These are phyloP conservation scores for Fraxinus paxiana DNA, from an alignment of 305 asterid genomes.

Conservation along the genomic window DNA sequence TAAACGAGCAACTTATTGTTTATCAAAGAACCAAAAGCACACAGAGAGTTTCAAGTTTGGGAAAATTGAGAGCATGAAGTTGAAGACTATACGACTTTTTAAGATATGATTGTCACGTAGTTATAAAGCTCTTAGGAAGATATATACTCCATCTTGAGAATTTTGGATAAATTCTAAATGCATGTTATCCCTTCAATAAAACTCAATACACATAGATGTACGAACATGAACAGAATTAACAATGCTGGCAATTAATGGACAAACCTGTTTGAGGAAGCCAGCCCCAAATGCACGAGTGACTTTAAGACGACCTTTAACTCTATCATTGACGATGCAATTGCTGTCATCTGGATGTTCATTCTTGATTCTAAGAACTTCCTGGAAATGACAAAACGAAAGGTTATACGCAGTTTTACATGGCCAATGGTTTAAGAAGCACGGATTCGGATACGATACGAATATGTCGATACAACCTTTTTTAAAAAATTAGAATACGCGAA, in stretches of 20 bases:
- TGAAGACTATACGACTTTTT: background rate
- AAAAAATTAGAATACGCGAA: no score
- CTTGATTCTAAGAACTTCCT: slow-evolving; percentile 89
- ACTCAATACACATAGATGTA: slow-evolving; percentile 5
- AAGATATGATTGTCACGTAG: background rate
- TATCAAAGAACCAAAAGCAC: background rate
- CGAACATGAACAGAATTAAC: slow-evolving; percentile 1
- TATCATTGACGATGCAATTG: slow-evolving; percentile 81
- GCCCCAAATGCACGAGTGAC: slow-evolving; percentile 99
- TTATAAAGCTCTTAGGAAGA: background rate
- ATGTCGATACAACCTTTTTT: no score
- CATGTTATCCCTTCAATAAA: background rate
- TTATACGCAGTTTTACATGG: slow-evolving; percentile 10
- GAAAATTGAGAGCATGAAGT: background rate
- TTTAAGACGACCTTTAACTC: slow-evolving; percentile 95
- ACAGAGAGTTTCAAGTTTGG: background rate
- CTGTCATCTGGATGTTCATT: slow-evolving; percentile 96
- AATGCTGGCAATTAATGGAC: slow-evolving; percentile 25
- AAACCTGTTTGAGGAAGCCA: slow-evolving; percentile 93
- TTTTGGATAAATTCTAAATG: slow-evolving; percentile 3
- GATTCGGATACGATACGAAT: background rate
- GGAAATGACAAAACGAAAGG: slow-evolving; percentile 27
- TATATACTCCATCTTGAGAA: background rate
- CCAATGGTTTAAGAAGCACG: background rate
- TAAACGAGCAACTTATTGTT: background rate